Base-by-base conservation (phyloP, 192 early-diverging fungal species). In the Backusella liffmaniae region DNA sequence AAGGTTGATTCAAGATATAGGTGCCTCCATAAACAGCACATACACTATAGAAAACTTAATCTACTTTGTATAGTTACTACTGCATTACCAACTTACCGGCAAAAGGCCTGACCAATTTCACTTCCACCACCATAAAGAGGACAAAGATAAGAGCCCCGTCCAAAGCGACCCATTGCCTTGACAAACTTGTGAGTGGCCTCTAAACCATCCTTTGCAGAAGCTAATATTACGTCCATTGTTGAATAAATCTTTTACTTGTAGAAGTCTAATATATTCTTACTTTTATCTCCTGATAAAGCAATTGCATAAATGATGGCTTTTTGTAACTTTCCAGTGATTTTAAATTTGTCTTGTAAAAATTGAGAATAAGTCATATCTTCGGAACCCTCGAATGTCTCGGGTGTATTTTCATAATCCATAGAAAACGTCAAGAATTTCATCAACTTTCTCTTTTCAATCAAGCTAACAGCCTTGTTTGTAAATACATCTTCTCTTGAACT, bases 401-500 rank as follows among this genome's bases (percentile, higher is more conserved):
- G 73, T 36, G 81, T 76, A 13, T 79, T 80, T 44, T 85, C 87
- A 30, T 85, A 80, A 68, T 89, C 84, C 70, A 87, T 73, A 12
- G 92, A 85, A 76, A 86, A 85, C 2, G 90, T 91, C 72, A 98
- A 80, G 74, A 97, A 92, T 76, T 91, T 90, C 97, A 98, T 98
- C 79, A 98, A 78, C 66, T 91, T 88, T 73, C 97, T 86, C 82
- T 98, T 98, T 41, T 97, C 97, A 49, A 94, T 81, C 41, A 97
- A 80, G 8, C 83, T 83, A 15, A 97, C 85, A 21, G 89, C 82
- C 23, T 91, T 88, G 71, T 89, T 92, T 16, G 89, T 86, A 88
- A 98, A 98, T 18, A 98, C 87, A 79, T 97, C 97, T 77, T 96
- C 96, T 79, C 96, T 97, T 62, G 92, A 92, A 21, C 91, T 88